A percentile compares a stretch with the other conserved stretches of the same genome.
These are phyloP conservation scores for Passalora sequoiae DNA, from an alignment of 2,329 filamentous ascomycete genomes.

Conservation along the genomic window DNA sequence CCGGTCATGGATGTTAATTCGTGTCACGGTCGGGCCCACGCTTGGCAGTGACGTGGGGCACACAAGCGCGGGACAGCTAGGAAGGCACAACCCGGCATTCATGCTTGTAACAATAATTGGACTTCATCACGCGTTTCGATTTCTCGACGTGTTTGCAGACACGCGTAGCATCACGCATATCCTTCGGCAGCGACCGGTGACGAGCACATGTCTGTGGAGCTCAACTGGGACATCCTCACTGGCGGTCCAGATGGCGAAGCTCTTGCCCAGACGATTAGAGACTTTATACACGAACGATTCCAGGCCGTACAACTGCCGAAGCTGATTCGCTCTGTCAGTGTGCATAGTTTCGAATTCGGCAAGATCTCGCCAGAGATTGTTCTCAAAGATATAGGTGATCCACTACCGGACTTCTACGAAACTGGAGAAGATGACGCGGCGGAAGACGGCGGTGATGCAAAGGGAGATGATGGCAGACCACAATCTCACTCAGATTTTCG, in stretches of 20 bases:
- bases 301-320: constrained; percentile 85
- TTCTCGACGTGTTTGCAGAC: no score
- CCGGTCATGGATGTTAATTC: no score
- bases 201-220: constrained; percentile 81
- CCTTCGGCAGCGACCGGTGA: not conserved
- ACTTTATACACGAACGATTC: constrained; percentile 93
- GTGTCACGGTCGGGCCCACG: no score
- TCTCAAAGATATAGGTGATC: constrained; percentile 95
- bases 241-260: constrained; percentile 79
- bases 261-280: constrained; percentile 78
- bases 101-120: no score
- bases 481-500: constrained; percentile 7
- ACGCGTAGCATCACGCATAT: no score
- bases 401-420: constrained; percentile 93
- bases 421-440: constrained; percentile 57
- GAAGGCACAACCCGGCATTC: no score
- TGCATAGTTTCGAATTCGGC: constrained; percentile 92
- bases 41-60: no score
- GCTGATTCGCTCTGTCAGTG: constrained; percentile 93
- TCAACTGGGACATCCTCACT: constrained; percentile 92
- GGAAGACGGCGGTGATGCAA: constrained; percentile 42
- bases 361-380: constrained; percentile 75
- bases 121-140: no score
- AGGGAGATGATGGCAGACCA: constrained; percentile 1
- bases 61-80: no score